Evolutionary conservation across 495 filamentous ascomycete species (phyloP).

Genomic region (Chaetomium fimeti): DNA sequence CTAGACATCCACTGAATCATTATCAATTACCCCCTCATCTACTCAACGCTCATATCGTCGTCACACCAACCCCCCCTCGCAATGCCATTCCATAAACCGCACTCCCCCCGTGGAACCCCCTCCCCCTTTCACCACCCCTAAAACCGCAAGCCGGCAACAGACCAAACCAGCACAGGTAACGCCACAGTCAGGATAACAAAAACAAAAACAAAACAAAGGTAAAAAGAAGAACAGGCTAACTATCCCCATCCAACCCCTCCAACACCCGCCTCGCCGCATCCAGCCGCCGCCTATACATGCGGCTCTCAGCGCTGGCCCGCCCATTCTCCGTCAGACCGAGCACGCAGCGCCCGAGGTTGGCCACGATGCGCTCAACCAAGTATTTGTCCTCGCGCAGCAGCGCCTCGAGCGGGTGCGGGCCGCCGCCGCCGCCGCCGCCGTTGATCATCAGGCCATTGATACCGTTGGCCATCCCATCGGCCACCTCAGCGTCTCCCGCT

Average conservation of each 20-base stretch:
- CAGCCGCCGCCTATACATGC: conserved; percentile 63
- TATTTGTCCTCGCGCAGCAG: conserved; percentile 67
- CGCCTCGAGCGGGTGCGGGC: conserved; percentile 45
- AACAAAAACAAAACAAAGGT: not conserved
- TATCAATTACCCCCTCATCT: conserved; percentile 3
- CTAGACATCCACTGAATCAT: not conserved
- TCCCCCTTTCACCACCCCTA: not conserved
- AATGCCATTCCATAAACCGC: conserved; percentile 1
- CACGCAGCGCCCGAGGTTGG: conserved; percentile 70
- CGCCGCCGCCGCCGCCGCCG: conserved; percentile 7
- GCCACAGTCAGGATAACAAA: too few species aligned
- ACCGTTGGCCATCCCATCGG: not conserved
- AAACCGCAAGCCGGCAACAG: not conserved
- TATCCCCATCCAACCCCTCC: conserved; percentile 55
- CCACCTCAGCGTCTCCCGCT: not conserved
- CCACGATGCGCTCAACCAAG: conserved; percentile 71
- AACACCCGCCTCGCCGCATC: conserved; percentile 70
- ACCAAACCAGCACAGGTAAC: not conserved
- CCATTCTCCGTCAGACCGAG: conserved; percentile 62
- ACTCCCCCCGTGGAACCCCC: not conserved
- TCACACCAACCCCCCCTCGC: not conserved
- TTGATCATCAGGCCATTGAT: not conserved
- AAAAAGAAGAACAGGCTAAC: not conserved
- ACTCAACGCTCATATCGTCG: not conserved
- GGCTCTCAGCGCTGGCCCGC: conserved; percentile 58